Evolutionary conservation across 1,139 yeast genomes (phyloP).

Genomic region (Lodderomyces beijingensis): DNA sequence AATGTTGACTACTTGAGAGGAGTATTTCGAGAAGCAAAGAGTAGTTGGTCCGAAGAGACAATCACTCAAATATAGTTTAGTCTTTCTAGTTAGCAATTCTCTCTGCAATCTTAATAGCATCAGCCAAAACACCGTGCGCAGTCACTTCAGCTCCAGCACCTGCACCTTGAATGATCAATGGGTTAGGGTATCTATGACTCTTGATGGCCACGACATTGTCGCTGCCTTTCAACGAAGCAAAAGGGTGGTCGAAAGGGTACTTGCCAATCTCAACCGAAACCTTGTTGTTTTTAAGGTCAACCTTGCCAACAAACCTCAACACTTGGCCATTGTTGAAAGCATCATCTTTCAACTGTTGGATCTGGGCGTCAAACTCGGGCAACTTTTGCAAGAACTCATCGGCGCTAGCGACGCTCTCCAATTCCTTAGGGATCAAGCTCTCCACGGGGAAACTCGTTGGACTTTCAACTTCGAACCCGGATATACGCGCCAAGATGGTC

Average conservation of each 20-base stretch:
- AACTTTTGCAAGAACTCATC: constrained; percentile 76
- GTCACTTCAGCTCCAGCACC: constrained; percentile 99
- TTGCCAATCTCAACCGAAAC: constrained; percentile 87
- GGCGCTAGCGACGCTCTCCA: constrained; percentile 69
- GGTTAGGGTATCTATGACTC: constrained; percentile 87
- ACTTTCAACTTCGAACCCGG: constrained; percentile 83
- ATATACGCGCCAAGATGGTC: constrained; percentile 86
- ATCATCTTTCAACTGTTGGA: constrained; percentile 70
- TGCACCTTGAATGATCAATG: constrained; percentile 95
- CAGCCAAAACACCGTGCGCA: constrained; percentile 97
- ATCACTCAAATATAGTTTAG: constrained; percentile 9
- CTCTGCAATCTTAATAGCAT: constrained; percentile 85
- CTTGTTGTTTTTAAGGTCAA: constrained; percentile 63
- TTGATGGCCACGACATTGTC: constrained; percentile 92
- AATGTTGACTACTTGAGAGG: constrained; percentile 42
- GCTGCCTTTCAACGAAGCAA: constrained; percentile 91
- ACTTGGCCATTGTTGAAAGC: constrained; percentile 86
- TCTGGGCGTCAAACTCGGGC: constrained; percentile 77
- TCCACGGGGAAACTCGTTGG: constrained; percentile 96
- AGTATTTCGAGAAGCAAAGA: constrained; percentile 58
- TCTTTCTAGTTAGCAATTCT: constrained; percentile 51
- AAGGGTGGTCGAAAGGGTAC: constrained; percentile 85
- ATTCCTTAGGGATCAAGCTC: constrained; percentile 81
- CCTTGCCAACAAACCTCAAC: constrained; percentile 87
- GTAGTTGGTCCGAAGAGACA: constrained; percentile 36